Evolutionary conservation across 164 flowering plant species (phyloP).

Genomic region (Sextonia rubra): DNA sequence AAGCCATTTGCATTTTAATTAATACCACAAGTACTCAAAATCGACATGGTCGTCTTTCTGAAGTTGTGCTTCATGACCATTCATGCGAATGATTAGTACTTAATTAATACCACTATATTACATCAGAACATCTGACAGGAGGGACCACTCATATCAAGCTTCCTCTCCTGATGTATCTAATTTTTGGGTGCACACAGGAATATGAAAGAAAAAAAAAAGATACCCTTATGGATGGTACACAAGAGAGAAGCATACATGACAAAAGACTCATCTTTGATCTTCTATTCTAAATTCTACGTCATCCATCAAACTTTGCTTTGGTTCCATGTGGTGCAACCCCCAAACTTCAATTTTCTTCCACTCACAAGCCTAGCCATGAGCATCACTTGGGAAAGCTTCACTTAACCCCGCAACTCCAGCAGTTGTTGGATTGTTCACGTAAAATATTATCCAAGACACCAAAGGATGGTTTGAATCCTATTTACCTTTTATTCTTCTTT

Average conservation of each 20-base stretch:
- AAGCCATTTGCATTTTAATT: too few species aligned
- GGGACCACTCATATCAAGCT: too few species aligned
- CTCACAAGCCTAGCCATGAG: background rate
- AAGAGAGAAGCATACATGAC: slow-evolving; percentile 9
- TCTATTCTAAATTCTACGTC: slow-evolving; percentile 1
- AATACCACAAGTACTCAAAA: too few species aligned
- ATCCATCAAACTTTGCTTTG: slow-evolving; percentile 12
- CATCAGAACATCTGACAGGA: too few species aligned
- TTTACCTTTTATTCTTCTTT: slow-evolving; percentile 2
- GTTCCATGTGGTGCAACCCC: background rate
- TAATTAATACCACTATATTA: too few species aligned
- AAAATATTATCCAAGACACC: slow-evolving; percentile 4
- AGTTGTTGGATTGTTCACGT: background rate
- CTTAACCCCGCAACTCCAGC: background rate
- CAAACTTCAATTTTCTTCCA: background rate
- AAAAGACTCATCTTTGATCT: slow-evolving; percentile 4
- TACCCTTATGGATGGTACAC: slow-evolving; percentile 2
- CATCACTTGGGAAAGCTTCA: background rate
- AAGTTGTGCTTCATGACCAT: too few species aligned
- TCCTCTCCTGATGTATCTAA: background rate
- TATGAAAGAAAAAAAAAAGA: background rate
- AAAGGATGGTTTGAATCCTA: background rate
- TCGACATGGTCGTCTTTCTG: too few species aligned
- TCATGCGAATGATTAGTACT: too few species aligned
- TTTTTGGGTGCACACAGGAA: background rate